Base-by-base conservation (phyloP, 2,329 filamentous ascomycete genomes). In the Dactylonectria macrodidyma region DNA sequence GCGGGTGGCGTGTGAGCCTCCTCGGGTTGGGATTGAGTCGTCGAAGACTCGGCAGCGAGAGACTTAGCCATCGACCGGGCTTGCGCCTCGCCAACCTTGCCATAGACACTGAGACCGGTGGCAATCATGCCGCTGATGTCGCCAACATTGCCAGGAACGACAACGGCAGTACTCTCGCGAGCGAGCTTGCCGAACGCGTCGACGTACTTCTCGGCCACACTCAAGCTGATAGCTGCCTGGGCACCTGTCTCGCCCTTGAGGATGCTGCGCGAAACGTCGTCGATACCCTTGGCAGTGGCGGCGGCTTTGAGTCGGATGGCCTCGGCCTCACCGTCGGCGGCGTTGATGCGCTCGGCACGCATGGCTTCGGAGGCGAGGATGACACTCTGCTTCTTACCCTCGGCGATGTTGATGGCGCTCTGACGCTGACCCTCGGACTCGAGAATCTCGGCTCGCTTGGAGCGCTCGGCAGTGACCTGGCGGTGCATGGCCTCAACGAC, bases 401-500 rank as follows among this genome's bases (percentile, higher is more conserved):
- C 96, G 63, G 96, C 96, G 74, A 99, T 98, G 82, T 99, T 99
- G 88, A 99, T 99, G 46, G 96, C 96, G 77, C 92, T 95, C 84
- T 99, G 96, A 70, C 96, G 89, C 84, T 99, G 96, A 83, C 96
- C 96, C 80, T 99, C 96, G 0, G 94, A 97, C 66, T 99, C 96
- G 55, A 99, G 87, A 76, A 99, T 99, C 84, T 99, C 96, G 64
- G 96, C 96, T 71, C 96, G 92, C 88, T 99, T 99, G 78, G 93
- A 97, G 48, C 96, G 93, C 85, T 99, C 96, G 19, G 96, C 96
- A 0, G 96, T 98, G 58, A 99, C 96, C 81, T 98, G 95, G 71
- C 96, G 90, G 85, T 99, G 96, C 96, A 99, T 99, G 77, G 96
- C 96, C 77, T 95, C 94, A 68, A 98, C 95, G 12, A 99, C 96